Percentiles rank a stretch among this genome's conserved stretches.
phyloP scores from a whole-genome alignment of 805 yeast genomes.

The Zygoascus bituminiphila region DNA sequence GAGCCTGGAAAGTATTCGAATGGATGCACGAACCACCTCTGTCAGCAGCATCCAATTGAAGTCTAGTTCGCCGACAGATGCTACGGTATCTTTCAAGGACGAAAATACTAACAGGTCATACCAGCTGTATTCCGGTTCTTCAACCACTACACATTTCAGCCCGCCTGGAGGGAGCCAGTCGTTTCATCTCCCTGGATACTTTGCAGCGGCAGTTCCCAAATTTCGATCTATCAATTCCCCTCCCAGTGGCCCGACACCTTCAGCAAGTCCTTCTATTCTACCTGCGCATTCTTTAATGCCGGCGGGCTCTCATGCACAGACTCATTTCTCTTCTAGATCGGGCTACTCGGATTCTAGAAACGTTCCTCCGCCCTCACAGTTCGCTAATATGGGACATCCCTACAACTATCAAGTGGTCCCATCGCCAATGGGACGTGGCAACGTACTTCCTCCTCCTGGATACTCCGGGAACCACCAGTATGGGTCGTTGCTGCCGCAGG shows the following conservation, averaged over 20 bases:
- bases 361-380: not conserved
- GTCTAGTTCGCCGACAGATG: not conserved
- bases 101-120: not conserved
- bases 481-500: not conserved
- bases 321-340: not conserved
- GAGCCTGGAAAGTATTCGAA: not conserved
- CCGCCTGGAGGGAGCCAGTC: not conserved
- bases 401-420: not conserved
- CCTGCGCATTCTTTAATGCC: not conserved
- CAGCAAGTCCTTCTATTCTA: not conserved
- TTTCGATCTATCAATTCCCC: not conserved
- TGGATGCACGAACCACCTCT: not conserved
- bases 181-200: not conserved
- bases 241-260: not conserved
- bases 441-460: not conserved
- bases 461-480: not conserved
- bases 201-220: not conserved
- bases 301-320: not conserved
- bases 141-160: not conserved
- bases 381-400: not conserved
- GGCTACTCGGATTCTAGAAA: not conserved
- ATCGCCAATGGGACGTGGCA: not conserved
- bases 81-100: not conserved
- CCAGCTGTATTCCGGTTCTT: not conserved
- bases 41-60: not conserved